phyloP scores from a whole-genome alignment of 208 protist species.

The Acanthamoeba royreba region DNA sequence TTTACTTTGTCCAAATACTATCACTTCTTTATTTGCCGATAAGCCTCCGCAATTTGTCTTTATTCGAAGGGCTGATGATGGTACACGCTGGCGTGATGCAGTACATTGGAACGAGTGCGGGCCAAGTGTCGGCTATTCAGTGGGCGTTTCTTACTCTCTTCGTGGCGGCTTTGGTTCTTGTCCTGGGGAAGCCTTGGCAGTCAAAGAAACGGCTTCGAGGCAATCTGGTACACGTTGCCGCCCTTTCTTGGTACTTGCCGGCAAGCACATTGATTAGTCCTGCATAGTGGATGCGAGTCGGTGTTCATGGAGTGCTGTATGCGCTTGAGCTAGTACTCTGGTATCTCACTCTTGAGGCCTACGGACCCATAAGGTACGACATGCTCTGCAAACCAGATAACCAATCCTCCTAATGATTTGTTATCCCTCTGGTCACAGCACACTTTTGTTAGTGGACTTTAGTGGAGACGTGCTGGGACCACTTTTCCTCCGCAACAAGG shows the following conservation, averaged over 20 bases:
- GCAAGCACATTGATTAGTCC: background rate
- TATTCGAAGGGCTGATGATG: no score
- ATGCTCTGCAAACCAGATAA: background rate
- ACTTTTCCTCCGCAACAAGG: background rate
- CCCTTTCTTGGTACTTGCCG: background rate
- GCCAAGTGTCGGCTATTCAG: background rate
- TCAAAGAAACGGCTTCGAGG: background rate
- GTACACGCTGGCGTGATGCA: no score
- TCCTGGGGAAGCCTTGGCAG: background rate
- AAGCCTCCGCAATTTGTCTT: no score
- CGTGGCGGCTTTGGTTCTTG: background rate
- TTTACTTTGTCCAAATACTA: no score
- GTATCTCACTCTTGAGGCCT: background rate
- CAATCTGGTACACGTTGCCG: background rate
- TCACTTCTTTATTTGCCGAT: no score
- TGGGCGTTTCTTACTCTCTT: background rate
- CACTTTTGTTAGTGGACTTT: background rate
- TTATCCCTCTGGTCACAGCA: constrained; percentile 12
- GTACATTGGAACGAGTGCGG: no score
- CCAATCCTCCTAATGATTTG: background rate
- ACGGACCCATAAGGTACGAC: background rate
- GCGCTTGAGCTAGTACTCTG: background rate
- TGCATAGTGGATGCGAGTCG: background rate
- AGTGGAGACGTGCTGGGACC: background rate
- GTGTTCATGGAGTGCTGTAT: background rate